Percentiles rank a stretch among this genome's conserved stretches.
Conservation (phyloP, 2,329 filamentous ascomycete species). For the Coniochaeta sp. region DNA sequence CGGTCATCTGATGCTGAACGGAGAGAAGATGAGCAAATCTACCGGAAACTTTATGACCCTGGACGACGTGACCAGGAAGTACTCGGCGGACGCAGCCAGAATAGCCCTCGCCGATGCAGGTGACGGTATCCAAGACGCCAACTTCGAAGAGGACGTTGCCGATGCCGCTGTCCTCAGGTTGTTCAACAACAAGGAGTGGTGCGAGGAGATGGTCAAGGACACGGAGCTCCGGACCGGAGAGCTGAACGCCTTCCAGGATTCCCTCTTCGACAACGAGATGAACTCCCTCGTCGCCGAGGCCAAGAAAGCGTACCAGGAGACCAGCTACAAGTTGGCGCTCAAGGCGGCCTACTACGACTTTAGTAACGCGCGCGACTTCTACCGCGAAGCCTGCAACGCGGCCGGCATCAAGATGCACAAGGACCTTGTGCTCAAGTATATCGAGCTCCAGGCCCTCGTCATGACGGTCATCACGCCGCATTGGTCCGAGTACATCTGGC, state of each 20-base stretch:
- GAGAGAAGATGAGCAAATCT: slow-evolving; percentile 97
- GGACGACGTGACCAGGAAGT: slow-evolving; percentile 79
- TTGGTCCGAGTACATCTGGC: slow-evolving; percentile 92
- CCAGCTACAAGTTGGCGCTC: slow-evolving; percentile 79
- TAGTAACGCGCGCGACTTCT: slow-evolving; percentile 79
- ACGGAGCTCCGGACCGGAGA: slow-evolving; percentile 67
- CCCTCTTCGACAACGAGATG: slow-evolving; percentile 89
- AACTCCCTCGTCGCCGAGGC: slow-evolving; percentile 76
- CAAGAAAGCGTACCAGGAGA: slow-evolving; percentile 68
- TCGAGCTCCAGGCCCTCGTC: slow-evolving; percentile 63
- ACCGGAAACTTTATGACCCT: slow-evolving; percentile 97
- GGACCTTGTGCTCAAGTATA: slow-evolving; percentile 70
- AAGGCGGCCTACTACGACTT: slow-evolving; percentile 88
- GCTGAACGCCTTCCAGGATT: slow-evolving; percentile 73
- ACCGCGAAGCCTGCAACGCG: slow-evolving; percentile 73
- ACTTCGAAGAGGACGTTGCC: slow-evolving; percentile 93
- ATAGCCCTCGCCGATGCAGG: slow-evolving; percentile 91
- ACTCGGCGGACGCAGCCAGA: slow-evolving; percentile 82
- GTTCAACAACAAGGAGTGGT: slow-evolving; percentile 77
- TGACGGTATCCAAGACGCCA: slow-evolving; percentile 90
- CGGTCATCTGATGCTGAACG: slow-evolving; percentile 89
- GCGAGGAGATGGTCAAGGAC: slow-evolving; percentile 73
- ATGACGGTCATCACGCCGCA: slow-evolving; percentile 83
- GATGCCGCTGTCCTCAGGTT: slow-evolving; percentile 86
- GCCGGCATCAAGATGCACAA: slow-evolving; percentile 82